These are phyloP conservation scores for Oehlia diaphana DNA, from an alignment of 192 early-diverging fungal species.

Conservation along the genomic window DNA sequence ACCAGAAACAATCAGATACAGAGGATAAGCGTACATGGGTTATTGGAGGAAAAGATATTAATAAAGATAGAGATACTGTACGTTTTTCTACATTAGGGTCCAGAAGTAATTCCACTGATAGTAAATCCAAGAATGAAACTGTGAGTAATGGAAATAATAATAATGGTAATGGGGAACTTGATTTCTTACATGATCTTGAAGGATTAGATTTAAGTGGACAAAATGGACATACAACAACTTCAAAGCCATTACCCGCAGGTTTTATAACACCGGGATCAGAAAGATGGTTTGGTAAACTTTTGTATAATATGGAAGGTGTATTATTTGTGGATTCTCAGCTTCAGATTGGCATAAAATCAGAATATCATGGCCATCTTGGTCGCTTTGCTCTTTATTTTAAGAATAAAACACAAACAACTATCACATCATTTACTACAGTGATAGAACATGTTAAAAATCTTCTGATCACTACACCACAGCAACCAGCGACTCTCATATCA, in stretches of 20 bases:
- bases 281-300: conserved; percentile 58
- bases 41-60: conserved; percentile 84
- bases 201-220: neutral
- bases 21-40: conserved; percentile 97
- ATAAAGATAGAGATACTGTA: conserved; percentile 56
- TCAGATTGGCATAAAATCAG: conserved; percentile 90
- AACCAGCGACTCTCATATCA: conserved; percentile 59
- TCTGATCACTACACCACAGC: conserved; percentile 53
- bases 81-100: conserved; percentile 27
- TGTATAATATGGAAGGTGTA: conserved; percentile 80
- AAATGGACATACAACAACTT: neutral
- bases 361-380: conserved; percentile 89
- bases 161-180: conserved; percentile 24
- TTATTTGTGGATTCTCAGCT: conserved; percentile 88
- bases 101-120: conserved; percentile 42
- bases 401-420: conserved; percentile 77
- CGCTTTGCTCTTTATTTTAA: conserved; percentile 89
- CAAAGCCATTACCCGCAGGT: conserved; percentile 38
- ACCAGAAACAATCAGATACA: conserved; percentile 85
- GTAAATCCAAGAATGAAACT: conserved; percentile 32
- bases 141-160: conserved; percentile 18
- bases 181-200: neutral
- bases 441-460: conserved; percentile 54
- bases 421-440: conserved; percentile 61
- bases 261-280: conserved; percentile 53